phyloP scores from a whole-genome alignment of 2,329 filamentous ascomycete genomes.

The Penicillium italicum region DNA sequence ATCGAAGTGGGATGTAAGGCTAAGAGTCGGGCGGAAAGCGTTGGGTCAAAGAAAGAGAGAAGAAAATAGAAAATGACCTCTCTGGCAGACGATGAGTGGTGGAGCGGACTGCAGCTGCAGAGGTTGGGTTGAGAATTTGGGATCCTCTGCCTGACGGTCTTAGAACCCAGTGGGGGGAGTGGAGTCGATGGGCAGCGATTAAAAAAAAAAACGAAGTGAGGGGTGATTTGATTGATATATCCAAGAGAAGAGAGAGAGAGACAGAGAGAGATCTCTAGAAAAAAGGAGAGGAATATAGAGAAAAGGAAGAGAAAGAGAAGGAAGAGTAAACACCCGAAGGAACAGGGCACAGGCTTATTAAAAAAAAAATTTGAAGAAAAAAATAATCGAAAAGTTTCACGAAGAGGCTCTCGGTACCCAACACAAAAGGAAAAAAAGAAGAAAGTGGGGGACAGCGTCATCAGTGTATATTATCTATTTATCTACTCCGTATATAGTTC shows the following conservation, averaged over 20 bases:
- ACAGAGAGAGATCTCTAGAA: background rate
- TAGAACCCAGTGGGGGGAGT: conserved; percentile 22
- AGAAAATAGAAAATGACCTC: conserved; percentile 4
- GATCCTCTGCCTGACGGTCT: conserved; percentile 22
- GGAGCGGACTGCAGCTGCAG: conserved; percentile 24
- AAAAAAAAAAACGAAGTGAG: conserved; percentile 10
- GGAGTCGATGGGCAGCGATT: conserved; percentile 15
- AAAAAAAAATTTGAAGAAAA: background rate
- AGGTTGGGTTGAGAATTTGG: conserved; percentile 19
- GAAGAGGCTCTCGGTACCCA: conserved; percentile 25
- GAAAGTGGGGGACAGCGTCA: conserved; percentile 12
- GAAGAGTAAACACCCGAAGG: conserved; percentile 3
- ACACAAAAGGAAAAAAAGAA: conserved; percentile 12
- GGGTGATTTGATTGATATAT: conserved; percentile 6
- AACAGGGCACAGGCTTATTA: background rate
- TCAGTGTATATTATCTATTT: conserved; percentile 5
- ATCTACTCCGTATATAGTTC: background rate
- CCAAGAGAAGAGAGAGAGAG: background rate
- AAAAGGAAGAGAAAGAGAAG: background rate
- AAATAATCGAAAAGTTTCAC: conserved; percentile 14
- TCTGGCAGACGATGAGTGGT: conserved; percentile 19
- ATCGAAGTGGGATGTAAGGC: conserved; percentile 30
- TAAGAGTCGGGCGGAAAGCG: conserved; percentile 18
- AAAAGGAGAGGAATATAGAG: conserved; percentile 2
- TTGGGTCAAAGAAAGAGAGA: conserved; percentile 10